phyloP scores from a whole-genome alignment of 331 rosid species.

The Erythrophleum ivorense region DNA sequence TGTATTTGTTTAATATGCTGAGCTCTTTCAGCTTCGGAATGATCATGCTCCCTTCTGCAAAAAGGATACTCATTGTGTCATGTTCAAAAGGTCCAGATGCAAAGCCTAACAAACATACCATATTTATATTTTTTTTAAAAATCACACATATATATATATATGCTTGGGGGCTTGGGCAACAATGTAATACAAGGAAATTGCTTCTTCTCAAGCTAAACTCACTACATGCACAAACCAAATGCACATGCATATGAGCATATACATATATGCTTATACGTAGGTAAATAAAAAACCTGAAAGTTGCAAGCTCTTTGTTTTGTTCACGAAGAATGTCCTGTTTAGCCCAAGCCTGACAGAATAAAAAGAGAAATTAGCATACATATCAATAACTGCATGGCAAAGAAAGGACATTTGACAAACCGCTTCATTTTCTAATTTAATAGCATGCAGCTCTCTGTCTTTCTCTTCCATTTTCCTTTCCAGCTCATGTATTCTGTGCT shows the following conservation, averaged over 20 bases:
- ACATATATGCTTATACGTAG: neutral
- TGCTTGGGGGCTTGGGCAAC: neutral
- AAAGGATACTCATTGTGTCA: slow-evolving; percentile 19
- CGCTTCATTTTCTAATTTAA: slow-evolving; percentile 90
- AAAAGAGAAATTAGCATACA: slow-evolving; percentile 20
- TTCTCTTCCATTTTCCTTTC: slow-evolving; percentile 89
- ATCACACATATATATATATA: neutral
- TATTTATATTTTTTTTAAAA: no score
- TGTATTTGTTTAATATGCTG: slow-evolving; percentile 87
- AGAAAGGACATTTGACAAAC: slow-evolving; percentile 49
- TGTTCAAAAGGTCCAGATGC: slow-evolving; percentile 21
- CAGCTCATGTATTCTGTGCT: slow-evolving; percentile 70
- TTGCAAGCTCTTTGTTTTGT: slow-evolving; percentile 86
- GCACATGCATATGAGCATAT: neutral
- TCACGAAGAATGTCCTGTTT: slow-evolving; percentile 90
- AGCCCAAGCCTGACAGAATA: slow-evolving; percentile 85
- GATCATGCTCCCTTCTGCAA: slow-evolving; percentile 94
- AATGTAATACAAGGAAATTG: neutral
- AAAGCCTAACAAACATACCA: slow-evolving; percentile 9
- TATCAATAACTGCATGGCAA: neutral
- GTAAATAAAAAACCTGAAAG: slow-evolving; percentile 59
- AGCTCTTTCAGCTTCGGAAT: slow-evolving; percentile 94
- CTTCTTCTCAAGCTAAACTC: neutral
- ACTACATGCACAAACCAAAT: neutral
- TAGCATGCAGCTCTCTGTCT: slow-evolving; percentile 84